phyloP scores from a whole-genome alignment of 2,329 filamentous ascomycete genomes.

The Calonectria hawksworthii region DNA sequence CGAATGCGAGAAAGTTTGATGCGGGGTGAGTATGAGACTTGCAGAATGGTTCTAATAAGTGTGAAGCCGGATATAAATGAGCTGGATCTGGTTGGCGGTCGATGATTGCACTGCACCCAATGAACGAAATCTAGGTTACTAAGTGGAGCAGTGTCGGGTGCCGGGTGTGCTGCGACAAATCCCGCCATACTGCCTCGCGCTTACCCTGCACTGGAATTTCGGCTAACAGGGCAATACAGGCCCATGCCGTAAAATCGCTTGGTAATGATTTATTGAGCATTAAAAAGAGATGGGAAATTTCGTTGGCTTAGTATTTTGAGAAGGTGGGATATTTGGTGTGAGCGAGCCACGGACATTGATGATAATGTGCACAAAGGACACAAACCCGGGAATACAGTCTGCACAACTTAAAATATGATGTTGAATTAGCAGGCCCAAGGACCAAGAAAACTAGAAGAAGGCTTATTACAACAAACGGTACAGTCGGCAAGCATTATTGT shows the following conservation, averaged over 20 bases:
- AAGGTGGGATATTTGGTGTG: neutral
- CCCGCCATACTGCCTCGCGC: neutral
- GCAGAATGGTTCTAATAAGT: constrained; percentile 1
- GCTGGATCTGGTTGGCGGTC: constrained; percentile 22
- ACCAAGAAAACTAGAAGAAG: neutral
- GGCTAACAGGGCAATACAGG: neutral
- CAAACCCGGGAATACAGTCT: no score
- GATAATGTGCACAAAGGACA: neutral
- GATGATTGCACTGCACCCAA: constrained; percentile 3
- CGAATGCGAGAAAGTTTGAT: constrained; percentile 9
- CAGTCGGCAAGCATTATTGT: neutral
- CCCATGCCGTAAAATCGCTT: neutral
- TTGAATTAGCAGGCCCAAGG: neutral
- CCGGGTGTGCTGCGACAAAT: constrained; percentile 11
- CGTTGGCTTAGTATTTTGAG: neutral
- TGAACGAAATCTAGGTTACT: neutral
- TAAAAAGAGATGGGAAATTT: neutral
- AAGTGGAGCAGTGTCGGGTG: constrained; percentile 20
- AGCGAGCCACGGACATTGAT: neutral
- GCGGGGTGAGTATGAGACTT: neutral
- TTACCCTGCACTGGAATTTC: constrained; percentile 18
- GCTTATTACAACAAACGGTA: neutral
- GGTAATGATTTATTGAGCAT: neutral
- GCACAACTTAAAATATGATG: neutral
- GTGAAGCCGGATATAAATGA: constrained; percentile 17